Base-by-base conservation (phyloP, 2,329 filamentous ascomycete species). In the Microdochium paspali region DNA sequence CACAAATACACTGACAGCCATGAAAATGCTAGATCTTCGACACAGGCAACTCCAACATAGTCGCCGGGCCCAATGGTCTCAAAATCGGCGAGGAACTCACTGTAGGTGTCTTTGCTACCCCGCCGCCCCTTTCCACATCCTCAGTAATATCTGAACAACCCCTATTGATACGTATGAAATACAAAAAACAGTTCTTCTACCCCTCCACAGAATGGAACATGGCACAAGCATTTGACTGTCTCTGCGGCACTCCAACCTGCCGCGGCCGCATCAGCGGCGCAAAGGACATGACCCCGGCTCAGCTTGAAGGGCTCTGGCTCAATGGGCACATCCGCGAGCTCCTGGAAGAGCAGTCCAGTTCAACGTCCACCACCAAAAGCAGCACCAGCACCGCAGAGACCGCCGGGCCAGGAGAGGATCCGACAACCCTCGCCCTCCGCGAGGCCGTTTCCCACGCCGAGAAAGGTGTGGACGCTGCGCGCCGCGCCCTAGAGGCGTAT, bases 161-260 rank as follows among this genome's bases (percentile, higher is more conserved):
- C 5, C 15, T 15, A 35, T 12, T 15, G 15, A 15, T 7, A 35
- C 31, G 15, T 6, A 35, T 18, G 18, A 12, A 9, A 15, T 35
- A 4, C 31, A 6, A 35, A 12, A 35, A 35, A 12, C 12, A 78
- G 60, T 88, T 87, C 68, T 88, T 87, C 66, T 88, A 88, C 56
- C 83, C 84, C 3, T 85, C 80, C 47, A 87, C 83, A 1, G 84
- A 88, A 65, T 88, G 82, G 82, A 58, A 71, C 57, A 87, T 88
- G 84, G 79, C 79, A 26, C 84, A 87, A 68, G 74, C 81, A 3
- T 88, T 88, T 59, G 66, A 76, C 50, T 88, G 84, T 61, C 68
- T 76, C 50, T 88, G 84, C 60, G 71, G 72, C 51, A 71, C 70
- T 4, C 54, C 68, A 0, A 66, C 67, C 20, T 88, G 84, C 65